Base-by-base conservation (phyloP, 176 grass and related monocot species). In the Oryza brachyantha region DNA sequence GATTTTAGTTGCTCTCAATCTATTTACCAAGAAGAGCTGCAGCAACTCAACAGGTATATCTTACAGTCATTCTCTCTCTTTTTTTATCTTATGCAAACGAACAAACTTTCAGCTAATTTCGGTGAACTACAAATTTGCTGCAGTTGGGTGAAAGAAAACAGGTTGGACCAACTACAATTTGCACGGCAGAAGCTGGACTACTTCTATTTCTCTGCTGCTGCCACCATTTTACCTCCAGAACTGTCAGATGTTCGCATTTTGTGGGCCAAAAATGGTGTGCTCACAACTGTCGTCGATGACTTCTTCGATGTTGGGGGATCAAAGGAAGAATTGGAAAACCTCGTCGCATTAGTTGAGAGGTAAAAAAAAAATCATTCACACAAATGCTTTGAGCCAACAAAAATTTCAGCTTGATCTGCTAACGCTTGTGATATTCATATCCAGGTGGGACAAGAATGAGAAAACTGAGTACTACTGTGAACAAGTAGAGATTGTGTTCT, bases 71-170 rank as follows among this genome's bases (percentile, higher is more conserved):
- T 43, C 16, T 43, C 26, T 9, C n/a, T n/a, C n/a, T n/a, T n/a
- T 21, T 41, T 41, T 52, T n/a, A 21, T 0, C 13, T 28, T 65
- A 55, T 9, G 2, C 5, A 29, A 59, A 42, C 8, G 42, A 57
- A n/a, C 3, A 52, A 74, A 74, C 0, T 0, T 36, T 35, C 2
- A 10, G 2, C 27, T 79, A 73, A 73, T 73, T 38, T 25, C 17
- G 5, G 31, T 32, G 31, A 32, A 1, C 43, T 57, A 11, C 25
- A 25, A 64, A 34, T 21, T n/a, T 37, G 10, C 66, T 3, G 9
- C 3, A 92, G 89, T 46, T 96, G 93, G 93, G 81, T 92, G 27
- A 92, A 90, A 75, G 84, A 96, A 22, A 79, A 66, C 39, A 83
- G 62, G 21, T 35, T 92, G 74, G 79, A 92, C 37, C 78, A 96